Evolutionary conservation across 2,329 filamentous ascomycete species (phyloP).

Genomic region (Xylariaceae sp.): DNA sequence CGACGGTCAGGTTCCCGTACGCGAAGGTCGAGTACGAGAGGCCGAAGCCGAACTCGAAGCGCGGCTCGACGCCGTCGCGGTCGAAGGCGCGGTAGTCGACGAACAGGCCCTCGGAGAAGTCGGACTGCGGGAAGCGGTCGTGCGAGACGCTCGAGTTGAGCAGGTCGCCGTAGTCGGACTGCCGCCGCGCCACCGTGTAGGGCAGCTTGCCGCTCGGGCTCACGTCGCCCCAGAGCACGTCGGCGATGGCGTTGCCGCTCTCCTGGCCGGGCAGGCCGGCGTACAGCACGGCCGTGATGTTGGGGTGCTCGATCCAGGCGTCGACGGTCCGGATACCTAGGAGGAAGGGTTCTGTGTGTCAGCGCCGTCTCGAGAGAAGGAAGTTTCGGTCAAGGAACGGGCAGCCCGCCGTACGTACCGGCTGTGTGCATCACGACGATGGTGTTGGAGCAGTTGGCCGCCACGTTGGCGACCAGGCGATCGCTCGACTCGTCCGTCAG

Average conservation of each 20-base stretch:
- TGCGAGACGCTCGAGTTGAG: conserved; percentile 49
- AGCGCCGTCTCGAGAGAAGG: too few relatives aligned
- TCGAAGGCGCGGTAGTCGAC: conserved; percentile 91
- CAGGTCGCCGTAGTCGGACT: conserved; percentile 44
- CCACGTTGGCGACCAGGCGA: conserved; percentile 8
- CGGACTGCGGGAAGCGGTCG: conserved; percentile 55
- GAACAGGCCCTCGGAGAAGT: conserved; percentile 73
- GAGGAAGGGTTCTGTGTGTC: background rate
- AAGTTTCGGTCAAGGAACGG: background rate
- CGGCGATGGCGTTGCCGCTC: conserved; percentile 66
- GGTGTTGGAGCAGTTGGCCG: conserved; percentile 12
- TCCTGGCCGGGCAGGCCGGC: conserved; percentile 80
- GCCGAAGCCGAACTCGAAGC: conserved; percentile 78
- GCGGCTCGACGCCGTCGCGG: conserved; percentile 61
- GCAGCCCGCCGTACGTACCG: conserved; percentile 3
- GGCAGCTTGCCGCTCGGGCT: conserved; percentile 21
- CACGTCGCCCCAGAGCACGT: conserved; percentile 52
- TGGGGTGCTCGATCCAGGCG: conserved; percentile 69
- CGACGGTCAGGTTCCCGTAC: conserved; percentile 44
- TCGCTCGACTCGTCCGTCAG: conserved; percentile 9
- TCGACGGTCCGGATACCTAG: conserved; percentile 56
- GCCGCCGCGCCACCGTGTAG: conserved; percentile 23
- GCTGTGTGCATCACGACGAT: conserved; percentile 65
- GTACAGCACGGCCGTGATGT: conserved; percentile 68
- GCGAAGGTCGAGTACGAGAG: conserved; percentile 70